phyloP scores from a whole-genome alignment of 2,329 filamentous ascomycete species.

The Clonostachys sp. region DNA sequence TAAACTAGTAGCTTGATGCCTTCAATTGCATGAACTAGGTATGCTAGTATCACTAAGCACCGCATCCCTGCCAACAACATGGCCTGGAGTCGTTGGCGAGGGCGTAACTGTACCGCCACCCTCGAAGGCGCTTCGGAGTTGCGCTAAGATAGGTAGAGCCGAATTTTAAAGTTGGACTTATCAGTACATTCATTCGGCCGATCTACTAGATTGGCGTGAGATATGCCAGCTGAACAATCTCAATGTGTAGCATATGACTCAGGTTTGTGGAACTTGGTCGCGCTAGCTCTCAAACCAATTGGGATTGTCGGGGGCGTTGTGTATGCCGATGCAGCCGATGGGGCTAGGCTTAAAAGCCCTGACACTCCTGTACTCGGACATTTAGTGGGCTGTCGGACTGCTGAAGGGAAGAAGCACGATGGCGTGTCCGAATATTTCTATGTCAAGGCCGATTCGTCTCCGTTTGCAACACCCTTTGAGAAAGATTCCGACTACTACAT shows the following conservation, averaged over 20 bases:
- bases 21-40: constrained; percentile 5
- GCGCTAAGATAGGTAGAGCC: constrained; percentile 27
- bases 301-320: constrained; percentile 11
- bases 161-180: constrained; percentile 21
- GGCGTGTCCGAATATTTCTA: constrained; percentile 30
- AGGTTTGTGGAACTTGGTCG: constrained; percentile 14
- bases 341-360: neutral
- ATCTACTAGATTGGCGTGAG: neutral
- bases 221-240: no score
- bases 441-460: constrained; percentile 20
- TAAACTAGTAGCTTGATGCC: neutral
- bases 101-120: constrained; percentile 19
- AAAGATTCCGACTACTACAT: constrained; percentile 61
- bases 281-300: constrained; percentile 11
- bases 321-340: constrained; percentile 8
- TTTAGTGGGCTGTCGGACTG: constrained; percentile 4
- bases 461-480: constrained; percentile 44
- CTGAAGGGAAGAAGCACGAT: neutral
- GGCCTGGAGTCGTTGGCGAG: constrained; percentile 6
- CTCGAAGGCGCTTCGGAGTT: constrained; percentile 49
- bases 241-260: neutral
- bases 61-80: constrained; percentile 12
- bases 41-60: constrained; percentile 17
- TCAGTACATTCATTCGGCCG: neutral
- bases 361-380: constrained; percentile 9